Conservation (phyloP, 1,284 basidiomycete genomes). For the Cutaneotrichosporon sp. region DNA sequence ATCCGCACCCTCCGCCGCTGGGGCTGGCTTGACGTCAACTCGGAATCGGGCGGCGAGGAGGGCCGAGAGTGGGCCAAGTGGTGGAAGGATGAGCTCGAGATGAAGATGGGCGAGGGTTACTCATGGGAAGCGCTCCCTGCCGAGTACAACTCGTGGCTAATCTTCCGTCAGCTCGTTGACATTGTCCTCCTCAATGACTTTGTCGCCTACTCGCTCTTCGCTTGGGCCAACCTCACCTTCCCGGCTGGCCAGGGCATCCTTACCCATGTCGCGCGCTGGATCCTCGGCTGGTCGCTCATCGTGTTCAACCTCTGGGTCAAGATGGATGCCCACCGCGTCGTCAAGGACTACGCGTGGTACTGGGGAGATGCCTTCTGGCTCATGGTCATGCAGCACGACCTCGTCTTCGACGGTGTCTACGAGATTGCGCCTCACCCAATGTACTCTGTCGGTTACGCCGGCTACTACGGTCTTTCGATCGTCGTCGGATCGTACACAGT, state of each 20-base stretch:
- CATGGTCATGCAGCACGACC: slow-evolving; percentile 60
- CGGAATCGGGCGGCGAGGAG: slow-evolving; percentile 53
- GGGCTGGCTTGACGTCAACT: slow-evolving; percentile 78
- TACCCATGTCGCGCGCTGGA: slow-evolving; percentile 83
- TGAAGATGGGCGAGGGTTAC: slow-evolving; percentile 91
- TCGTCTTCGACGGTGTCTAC: slow-evolving; percentile 97
- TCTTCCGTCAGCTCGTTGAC: slow-evolving; percentile 70
- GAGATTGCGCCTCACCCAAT: slow-evolving; percentile 63
- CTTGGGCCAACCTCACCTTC: slow-evolving; percentile 82
- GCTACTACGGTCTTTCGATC: slow-evolving; percentile 87
- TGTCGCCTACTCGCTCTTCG: slow-evolving; percentile 91
- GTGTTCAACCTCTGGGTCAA: slow-evolving; percentile 98
- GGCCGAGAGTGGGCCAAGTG: slow-evolving; percentile 67
- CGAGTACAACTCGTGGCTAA: slow-evolving; percentile 55
- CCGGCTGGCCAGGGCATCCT: slow-evolving; percentile 71
- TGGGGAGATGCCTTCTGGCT: slow-evolving; percentile 98
- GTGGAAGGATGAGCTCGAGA: slow-evolving; percentile 81
- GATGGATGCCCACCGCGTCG: slow-evolving; percentile 92
- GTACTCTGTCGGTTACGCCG: slow-evolving; percentile 79
- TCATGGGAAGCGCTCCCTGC: slow-evolving; percentile 71
- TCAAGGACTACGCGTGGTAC: slow-evolving; percentile 85
- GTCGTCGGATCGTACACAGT: slow-evolving; percentile 72
- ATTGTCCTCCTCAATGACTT: slow-evolving; percentile 97
- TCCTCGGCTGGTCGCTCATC: slow-evolving; percentile 79
- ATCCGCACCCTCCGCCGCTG: slow-evolving; percentile 72